A percentile compares a stretch with the other conserved stretches of the same genome.
These are phyloP conservation scores for Penicillium fimorum DNA, from an alignment of 495 filamentous ascomycete genomes.

Conservation along the genomic window DNA sequence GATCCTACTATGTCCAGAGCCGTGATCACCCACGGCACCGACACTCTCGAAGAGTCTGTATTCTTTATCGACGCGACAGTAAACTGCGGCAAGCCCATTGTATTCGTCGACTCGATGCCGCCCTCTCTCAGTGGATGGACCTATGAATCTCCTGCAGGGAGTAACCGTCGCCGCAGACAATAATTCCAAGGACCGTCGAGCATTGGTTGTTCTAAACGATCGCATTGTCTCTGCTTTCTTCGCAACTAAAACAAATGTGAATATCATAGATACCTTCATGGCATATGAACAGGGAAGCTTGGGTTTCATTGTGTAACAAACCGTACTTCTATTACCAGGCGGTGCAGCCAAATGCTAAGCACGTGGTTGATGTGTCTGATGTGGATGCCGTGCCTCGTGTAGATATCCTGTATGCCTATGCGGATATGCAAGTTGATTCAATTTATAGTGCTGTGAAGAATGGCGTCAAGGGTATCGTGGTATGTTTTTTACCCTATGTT, in stretches of 20 bases:
- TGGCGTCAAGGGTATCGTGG: constrained; percentile 45
- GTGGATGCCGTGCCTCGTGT: constrained; percentile 40
- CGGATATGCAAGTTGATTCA: constrained; percentile 39
- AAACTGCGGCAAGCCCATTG: constrained; percentile 47
- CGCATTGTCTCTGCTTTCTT: constrained; percentile 48
- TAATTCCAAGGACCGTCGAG: constrained; percentile 35
- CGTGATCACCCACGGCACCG: constrained; percentile 52
- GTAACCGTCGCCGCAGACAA: constrained; percentile 43
- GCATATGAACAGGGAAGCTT: constrained; percentile 44
- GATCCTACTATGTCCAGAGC: constrained; percentile 44
- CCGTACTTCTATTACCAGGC: constrained; percentile 48
- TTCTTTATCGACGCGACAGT: constrained; percentile 51
- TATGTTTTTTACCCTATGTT: constrained; percentile 14
- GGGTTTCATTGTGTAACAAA: constrained; percentile 44
- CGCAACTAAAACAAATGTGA: constrained; percentile 52
- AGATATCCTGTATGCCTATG: constrained; percentile 39
- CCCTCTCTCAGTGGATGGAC: constrained; percentile 51
- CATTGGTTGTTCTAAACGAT: constrained; percentile 53
- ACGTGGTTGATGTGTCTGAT: constrained; percentile 33
- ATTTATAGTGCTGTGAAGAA: constrained; percentile 36
- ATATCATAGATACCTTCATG: constrained; percentile 52
- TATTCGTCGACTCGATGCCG: constrained; percentile 51
- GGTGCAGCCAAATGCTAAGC: constrained; percentile 36
- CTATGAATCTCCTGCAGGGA: constrained; percentile 50
- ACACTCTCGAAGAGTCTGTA: constrained; percentile 50